A percentile compares a stretch with the other conserved stretches of the same genome.
These are phyloP conservation scores for Silene latifolia DNA, from an alignment of 148 eudicot genomes.

Conservation along the genomic window DNA sequence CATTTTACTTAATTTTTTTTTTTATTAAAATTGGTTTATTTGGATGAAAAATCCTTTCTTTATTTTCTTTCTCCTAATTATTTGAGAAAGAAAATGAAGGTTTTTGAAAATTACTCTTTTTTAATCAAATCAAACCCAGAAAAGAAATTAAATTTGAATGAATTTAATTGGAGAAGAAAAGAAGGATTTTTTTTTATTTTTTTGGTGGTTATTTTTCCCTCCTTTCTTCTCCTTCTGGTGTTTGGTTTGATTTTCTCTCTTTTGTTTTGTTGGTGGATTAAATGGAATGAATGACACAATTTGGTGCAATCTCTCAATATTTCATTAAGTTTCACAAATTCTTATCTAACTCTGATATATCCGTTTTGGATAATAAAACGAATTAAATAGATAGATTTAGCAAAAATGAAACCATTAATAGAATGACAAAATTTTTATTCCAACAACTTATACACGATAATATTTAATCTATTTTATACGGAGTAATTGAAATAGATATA, in stretches of 20 bases:
- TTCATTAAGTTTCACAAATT: too few relatives aligned
- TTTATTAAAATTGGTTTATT: background rate
- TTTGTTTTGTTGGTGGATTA: background rate
- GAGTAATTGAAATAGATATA: too few relatives aligned
- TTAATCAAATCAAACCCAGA: conserved; percentile 2
- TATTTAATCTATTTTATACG: too few relatives aligned
- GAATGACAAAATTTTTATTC: too few relatives aligned
- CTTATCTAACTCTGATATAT: too few relatives aligned
- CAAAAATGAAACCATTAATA: too few relatives aligned
- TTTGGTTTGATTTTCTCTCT: background rate
- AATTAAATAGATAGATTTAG: too few relatives aligned
- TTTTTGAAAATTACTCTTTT: background rate
- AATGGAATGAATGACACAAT: conserved; percentile 4
- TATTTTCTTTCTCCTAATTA: background rate
- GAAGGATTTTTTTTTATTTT: conserved; percentile 1
- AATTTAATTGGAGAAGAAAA: conserved; percentile 21
- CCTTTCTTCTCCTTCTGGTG: background rate
- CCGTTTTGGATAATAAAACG: too few relatives aligned
- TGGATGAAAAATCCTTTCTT: background rate
- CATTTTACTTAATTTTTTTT: conserved; percentile 36
- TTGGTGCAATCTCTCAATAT: conserved; percentile 2
- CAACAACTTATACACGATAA: too few relatives aligned
- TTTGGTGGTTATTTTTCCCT: background rate
- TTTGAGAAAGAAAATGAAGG: background rate
- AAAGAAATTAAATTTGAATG: background rate